Evolutionary conservation across 805 yeast species (phyloP).

Genomic region (Candida adriatica): DNA sequence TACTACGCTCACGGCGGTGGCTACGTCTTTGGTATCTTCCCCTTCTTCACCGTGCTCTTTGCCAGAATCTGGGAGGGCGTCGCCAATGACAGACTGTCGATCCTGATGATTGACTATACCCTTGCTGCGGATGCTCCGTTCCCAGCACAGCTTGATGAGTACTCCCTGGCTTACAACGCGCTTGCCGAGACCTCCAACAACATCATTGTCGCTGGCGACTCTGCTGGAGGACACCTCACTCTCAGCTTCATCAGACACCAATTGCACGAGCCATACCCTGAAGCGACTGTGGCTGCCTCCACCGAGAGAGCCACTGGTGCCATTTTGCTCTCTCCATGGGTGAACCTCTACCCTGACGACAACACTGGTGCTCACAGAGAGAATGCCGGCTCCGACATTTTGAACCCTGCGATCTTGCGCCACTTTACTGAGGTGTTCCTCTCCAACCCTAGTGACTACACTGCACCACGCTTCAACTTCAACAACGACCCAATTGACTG

Average conservation of each 20-base stretch:
- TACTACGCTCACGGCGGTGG: conserved; percentile 17
- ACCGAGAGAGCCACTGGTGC: not conserved
- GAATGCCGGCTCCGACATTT: conserved; percentile 4
- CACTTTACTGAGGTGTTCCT: conserved; percentile 2
- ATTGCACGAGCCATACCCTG: conserved; percentile 2
- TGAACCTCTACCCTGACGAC: conserved; percentile 7
- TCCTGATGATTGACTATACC: conserved; percentile 24
- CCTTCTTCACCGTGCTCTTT: conserved; percentile 5
- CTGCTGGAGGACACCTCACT: conserved; percentile 26
- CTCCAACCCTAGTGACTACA: conserved; percentile 1
- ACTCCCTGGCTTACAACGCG: conserved; percentile 11
- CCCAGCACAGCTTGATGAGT: conserved; percentile 25
- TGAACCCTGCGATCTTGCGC: conserved; percentile 3
- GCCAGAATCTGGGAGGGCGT: conserved; percentile 1
- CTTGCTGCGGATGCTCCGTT: conserved; percentile 15
- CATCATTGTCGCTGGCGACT: conserved; percentile 24
- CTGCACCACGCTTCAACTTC: conserved; percentile 3
- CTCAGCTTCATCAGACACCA: conserved; percentile 13
- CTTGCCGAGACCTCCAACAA: conserved; percentile 12
- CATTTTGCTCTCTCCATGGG: conserved; percentile 16
- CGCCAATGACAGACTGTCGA: conserved; percentile 13
- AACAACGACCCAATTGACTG: conserved; percentile 9
- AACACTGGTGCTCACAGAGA: too few relatives aligned
- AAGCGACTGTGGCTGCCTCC: not conserved
- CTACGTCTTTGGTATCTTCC: conserved; percentile 9